Percentiles rank a stretch among this genome's conserved stretches.
Evolutionary conservation across 768 basidiomycete species (phyloP).

Genomic region (Mycena albidolilacea): DNA sequence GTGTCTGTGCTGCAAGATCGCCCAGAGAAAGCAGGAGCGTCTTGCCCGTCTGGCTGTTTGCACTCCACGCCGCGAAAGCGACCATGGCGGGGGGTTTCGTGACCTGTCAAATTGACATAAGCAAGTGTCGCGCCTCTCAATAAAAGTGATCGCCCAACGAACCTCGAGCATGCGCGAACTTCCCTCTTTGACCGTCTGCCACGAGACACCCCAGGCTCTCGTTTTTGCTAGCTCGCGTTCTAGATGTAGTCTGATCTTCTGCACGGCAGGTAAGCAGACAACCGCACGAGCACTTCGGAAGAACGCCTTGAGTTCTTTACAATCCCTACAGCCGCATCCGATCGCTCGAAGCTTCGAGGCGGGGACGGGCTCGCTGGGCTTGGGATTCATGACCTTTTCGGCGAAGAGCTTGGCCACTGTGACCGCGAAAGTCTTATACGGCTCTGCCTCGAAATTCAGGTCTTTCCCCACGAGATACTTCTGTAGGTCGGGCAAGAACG

Average conservation of each 20-base stretch:
- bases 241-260: conserved; percentile 31
- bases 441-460: conserved; percentile 24
- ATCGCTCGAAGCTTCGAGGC: conserved; percentile 21
- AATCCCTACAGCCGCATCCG: conserved; percentile 32
- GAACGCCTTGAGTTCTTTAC: conserved; percentile 21
- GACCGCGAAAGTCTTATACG: conserved; percentile 38
- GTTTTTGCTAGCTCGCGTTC: conserved; percentile 26
- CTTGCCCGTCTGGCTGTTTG: conserved; percentile 27
- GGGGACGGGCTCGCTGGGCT: conserved; percentile 28
- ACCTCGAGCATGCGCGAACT: conserved; percentile 36
- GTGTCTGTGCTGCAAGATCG: conserved; percentile 21
- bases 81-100: conserved; percentile 37
- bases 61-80: conserved; percentile 32
- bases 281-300: conserved; percentile 18
- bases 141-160: neutral
- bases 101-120: conserved; percentile 17
- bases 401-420: conserved; percentile 36
- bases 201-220: conserved; percentile 29
- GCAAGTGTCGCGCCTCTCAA: neutral
- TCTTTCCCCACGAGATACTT: conserved; percentile 14
- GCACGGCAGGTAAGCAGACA: neutral
- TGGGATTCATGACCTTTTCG: conserved; percentile 31
- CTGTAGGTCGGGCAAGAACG: conserved; percentile 31
- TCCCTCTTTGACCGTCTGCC: conserved; percentile 13
- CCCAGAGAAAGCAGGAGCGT: conserved; percentile 25